phyloP scores from a whole-genome alignment of 495 filamentous ascomycete genomes.

The Darksidea phi region DNA sequence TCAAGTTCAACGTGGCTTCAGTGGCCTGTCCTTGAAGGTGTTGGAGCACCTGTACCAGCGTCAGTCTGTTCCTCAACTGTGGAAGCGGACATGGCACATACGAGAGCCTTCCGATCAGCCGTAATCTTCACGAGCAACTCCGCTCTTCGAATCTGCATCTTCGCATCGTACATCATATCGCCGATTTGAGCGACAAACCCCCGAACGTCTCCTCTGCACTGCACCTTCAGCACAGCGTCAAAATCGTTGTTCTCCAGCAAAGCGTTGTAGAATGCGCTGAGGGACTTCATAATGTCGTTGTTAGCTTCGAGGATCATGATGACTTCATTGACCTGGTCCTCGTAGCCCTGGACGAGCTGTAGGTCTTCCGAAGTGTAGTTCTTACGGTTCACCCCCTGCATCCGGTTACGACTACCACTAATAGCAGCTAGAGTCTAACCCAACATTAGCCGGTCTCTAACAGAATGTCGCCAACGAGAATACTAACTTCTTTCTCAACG shows the following conservation, averaged over 20 bases:
- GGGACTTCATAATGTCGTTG: constrained; percentile 41
- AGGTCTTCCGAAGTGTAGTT: constrained; percentile 39
- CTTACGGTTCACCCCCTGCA: constrained; percentile 3
- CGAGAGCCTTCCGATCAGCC: constrained; percentile 43
- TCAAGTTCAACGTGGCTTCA: constrained; percentile 41
- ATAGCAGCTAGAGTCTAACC: constrained; percentile 1
- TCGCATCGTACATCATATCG: constrained; percentile 43
- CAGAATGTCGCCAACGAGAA: neutral
- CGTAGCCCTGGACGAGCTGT: constrained; percentile 41
- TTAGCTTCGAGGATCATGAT: constrained; percentile 46
- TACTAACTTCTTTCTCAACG: constrained; percentile 38
- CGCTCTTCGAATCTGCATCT: constrained; percentile 44
- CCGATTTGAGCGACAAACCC: constrained; percentile 42
- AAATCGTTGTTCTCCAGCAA: constrained; percentile 42
- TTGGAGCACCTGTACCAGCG: constrained; percentile 37
- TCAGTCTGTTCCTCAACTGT: neutral
- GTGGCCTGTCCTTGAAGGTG: constrained; percentile 44
- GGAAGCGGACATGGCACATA: constrained; percentile 20
- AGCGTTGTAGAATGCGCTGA: constrained; percentile 43
- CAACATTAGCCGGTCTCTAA: neutral
- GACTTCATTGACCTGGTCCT: constrained; percentile 44
- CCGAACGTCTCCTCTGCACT: constrained; percentile 37
- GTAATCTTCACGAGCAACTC: constrained; percentile 42
- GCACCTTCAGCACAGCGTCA: constrained; percentile 19
- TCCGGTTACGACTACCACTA: neutral